These are phyloP conservation scores for Hypoxylon lienhwacheense DNA, from an alignment of 495 filamentous ascomycete species.

Conservation along the genomic window DNA sequence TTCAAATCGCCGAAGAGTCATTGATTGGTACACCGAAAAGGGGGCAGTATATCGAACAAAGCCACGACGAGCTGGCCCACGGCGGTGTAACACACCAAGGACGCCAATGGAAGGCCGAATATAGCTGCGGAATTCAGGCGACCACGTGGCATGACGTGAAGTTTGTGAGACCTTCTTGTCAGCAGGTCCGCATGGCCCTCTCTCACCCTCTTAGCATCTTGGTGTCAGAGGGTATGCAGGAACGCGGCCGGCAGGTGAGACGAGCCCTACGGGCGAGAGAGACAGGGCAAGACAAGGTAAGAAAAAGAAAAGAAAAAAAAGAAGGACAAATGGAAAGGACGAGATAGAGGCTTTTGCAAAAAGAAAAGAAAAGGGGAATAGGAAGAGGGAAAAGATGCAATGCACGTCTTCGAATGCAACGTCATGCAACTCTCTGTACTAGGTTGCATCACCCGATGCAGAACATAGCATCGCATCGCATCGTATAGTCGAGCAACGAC, in stretches of 20 bases:
- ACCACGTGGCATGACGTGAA: slow-evolving; percentile 30
- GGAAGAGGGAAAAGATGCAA: background rate
- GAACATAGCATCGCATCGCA: slow-evolving; percentile 21
- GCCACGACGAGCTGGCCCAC: background rate
- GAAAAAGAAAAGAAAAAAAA: slow-evolving; percentile 3
- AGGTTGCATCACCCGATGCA: slow-evolving; percentile 22
- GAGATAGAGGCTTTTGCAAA: slow-evolving; percentile 11
- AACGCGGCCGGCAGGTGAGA: slow-evolving; percentile 17
- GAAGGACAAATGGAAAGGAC: background rate
- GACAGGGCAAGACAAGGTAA: background rate
- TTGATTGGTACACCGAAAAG: no score
- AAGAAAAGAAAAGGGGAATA: slow-evolving; percentile 1
- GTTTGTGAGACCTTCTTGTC: slow-evolving; percentile 18
- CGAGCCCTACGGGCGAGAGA: slow-evolving; percentile 14
- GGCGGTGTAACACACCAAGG: background rate
- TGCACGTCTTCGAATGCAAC: slow-evolving; percentile 26
- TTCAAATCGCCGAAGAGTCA: no score
- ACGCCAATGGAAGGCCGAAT: slow-evolving; percentile 9
- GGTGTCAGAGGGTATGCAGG: slow-evolving; percentile 27
- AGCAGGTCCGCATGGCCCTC: slow-evolving; percentile 9
- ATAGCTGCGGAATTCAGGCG: background rate
- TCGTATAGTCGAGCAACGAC: slow-evolving; percentile 26
- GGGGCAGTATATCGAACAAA: no score
- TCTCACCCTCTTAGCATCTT: background rate
- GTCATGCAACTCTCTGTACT: slow-evolving; percentile 15